Percentiles rank a stretch among this genome's conserved stretches.
These are phyloP conservation scores for Lipomyces yamanashiensis DNA, from an alignment of 805 yeast genomes.

Conservation along the genomic window DNA sequence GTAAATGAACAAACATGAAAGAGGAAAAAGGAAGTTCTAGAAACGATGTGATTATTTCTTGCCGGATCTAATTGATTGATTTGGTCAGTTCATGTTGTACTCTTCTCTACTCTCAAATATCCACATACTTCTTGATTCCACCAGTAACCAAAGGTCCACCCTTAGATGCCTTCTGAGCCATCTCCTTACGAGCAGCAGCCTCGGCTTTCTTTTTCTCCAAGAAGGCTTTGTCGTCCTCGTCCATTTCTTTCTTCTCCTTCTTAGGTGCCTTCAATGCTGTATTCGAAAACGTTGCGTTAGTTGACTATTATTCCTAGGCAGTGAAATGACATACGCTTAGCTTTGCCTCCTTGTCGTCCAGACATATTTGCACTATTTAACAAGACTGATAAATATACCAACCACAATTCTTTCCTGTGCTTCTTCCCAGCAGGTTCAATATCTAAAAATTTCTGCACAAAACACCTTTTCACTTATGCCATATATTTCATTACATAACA, in stretches of 20 bases:
- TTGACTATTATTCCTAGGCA: constrained; percentile 42
- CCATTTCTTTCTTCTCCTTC: constrained; percentile 69
- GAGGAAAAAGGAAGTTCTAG: neutral
- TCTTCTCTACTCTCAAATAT: neutral
- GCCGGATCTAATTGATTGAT: constrained; percentile 11
- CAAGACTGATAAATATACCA: neutral
- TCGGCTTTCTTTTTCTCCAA: constrained; percentile 94
- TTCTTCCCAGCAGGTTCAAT: neutral
- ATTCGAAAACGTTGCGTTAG: neutral
- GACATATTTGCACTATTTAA: constrained; percentile 58
- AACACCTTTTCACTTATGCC: neutral
- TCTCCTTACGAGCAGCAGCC: constrained; percentile 87
- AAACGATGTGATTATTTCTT: neutral
- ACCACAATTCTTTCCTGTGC: neutral
- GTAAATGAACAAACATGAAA: too few species aligned
- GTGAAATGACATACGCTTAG: constrained; percentile 66
- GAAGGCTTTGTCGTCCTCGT: constrained; percentile 88
- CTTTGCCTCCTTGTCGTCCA: constrained; percentile 96
- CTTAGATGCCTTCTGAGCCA: constrained; percentile 82
- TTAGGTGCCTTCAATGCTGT: constrained; percentile 75
- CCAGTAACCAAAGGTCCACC: constrained; percentile 94
- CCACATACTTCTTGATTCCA: constrained; percentile 81
- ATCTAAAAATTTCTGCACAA: neutral
- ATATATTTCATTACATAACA: neutral
- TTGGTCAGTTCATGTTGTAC: neutral